phyloP scores from a whole-genome alignment of 1,139 yeast species.

The Candida pseudoviswanathii region DNA sequence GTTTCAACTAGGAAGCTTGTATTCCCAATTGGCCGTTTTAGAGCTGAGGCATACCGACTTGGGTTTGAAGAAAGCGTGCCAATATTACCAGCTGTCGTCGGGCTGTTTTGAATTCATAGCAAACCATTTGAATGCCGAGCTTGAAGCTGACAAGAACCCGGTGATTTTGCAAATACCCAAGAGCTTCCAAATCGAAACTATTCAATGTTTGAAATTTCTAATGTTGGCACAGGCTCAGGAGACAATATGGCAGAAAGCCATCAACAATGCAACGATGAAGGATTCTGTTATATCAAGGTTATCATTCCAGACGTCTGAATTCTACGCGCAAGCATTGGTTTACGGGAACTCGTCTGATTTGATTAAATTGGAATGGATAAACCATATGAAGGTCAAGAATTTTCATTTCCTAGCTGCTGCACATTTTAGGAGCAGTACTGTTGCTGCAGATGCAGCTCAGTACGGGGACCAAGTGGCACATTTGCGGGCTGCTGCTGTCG shows the following conservation, averaged over 20 bases:
- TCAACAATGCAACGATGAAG: constrained; percentile 50
- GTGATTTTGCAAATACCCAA: constrained; percentile 14
- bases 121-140: constrained; percentile 11
- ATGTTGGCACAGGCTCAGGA: constrained; percentile 90
- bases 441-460: constrained; percentile 48
- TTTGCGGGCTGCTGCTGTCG: constrained; percentile 40
- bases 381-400: constrained; percentile 58
- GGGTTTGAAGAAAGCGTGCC: constrained; percentile 64
- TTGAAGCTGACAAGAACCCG: constrained; percentile 14
- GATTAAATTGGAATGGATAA: constrained; percentile 64
- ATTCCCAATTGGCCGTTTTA: constrained; percentile 55
- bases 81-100: constrained; percentile 69
- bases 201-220: constrained; percentile 36
- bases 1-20: constrained; percentile 69
- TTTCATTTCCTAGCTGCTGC: constrained; percentile 74
- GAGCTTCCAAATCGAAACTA: constrained; percentile 31
- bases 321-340: constrained; percentile 51
- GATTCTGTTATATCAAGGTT: constrained; percentile 65
- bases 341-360: constrained; percentile 51
- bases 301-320: constrained; percentile 61
- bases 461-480: constrained; percentile 75
- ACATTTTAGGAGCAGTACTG: constrained; percentile 58
- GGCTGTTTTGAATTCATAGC: constrained; percentile 58
- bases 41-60: constrained; percentile 50
- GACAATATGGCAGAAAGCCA: constrained; percentile 77